Evolutionary conservation across 768 basidiomycete genomes (phyloP).

Genomic region (Leccinellum albellum): DNA sequence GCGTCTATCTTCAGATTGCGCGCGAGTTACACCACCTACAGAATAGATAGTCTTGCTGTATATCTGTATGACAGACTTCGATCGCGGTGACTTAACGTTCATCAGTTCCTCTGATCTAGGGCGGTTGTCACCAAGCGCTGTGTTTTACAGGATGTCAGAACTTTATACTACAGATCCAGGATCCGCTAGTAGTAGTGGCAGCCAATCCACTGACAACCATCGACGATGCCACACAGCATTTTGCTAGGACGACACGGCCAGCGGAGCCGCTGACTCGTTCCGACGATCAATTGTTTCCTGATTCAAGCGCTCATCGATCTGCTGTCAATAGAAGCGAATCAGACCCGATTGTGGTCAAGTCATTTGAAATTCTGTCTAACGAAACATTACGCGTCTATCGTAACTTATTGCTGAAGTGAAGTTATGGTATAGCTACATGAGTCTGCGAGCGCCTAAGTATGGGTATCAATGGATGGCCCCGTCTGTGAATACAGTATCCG

Average conservation of each 20-base stretch:
- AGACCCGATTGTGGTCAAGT: neutral
- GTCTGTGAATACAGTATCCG: neutral
- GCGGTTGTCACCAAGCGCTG: neutral
- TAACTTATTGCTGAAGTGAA: neutral
- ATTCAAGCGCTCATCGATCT: neutral
- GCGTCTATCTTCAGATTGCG: neutral
- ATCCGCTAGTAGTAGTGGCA: neutral
- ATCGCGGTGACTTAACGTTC: neutral
- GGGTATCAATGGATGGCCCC: neutral
- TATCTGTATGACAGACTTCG: neutral
- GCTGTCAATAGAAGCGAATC: neutral
- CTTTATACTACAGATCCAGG: neutral
- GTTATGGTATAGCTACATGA: conserved; percentile 2
- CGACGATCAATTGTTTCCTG: too few species aligned
- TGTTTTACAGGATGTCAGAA: neutral
- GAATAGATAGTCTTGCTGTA: neutral
- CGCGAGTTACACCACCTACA: neutral
- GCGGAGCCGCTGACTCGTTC: neutral
- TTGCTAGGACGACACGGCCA: neutral
- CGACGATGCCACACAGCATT: too few species aligned
- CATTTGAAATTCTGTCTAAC: neutral
- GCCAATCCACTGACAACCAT: too few species aligned
- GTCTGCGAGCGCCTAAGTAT: neutral
- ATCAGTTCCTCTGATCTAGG: neutral
- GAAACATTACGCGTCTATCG: neutral